Conservation (phyloP, 1,284 basidiomycete genomes). For the Ceratobasidium papillatum region DNA sequence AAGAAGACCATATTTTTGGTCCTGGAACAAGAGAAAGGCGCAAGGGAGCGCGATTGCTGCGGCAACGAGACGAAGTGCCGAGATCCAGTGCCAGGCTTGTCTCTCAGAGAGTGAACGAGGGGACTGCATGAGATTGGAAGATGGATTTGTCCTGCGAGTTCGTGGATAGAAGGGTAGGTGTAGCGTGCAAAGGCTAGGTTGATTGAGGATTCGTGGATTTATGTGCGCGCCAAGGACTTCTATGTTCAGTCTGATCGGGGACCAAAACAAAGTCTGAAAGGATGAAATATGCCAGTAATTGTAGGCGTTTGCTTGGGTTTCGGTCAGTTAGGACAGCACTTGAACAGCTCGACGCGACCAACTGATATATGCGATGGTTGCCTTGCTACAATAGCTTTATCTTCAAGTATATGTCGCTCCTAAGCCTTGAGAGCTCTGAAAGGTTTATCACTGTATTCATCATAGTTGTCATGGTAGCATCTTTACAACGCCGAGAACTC, state of each 20-base stretch:
- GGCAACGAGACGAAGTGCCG: slow-evolving; percentile 4
- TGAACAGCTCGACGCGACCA: no score
- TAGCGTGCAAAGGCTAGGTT: neutral
- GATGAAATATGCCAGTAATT: no score
- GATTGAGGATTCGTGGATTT: neutral
- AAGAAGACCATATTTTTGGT: neutral
- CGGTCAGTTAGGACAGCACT: no score
- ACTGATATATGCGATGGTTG: no score
- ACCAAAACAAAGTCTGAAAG: no score
- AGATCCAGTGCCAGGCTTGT: slow-evolving; percentile 25
- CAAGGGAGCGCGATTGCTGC: neutral
- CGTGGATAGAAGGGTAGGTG: neutral
- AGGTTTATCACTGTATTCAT: no score
- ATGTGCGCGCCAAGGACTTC: neutral
- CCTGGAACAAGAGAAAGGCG: neutral
- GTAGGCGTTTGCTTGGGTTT: no score
- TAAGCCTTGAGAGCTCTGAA: no score
- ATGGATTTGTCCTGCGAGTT: neutral
- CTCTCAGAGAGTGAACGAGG: neutral
- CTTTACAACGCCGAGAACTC: no score
- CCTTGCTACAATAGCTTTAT: no score
- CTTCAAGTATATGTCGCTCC: no score
- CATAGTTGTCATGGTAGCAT: no score
- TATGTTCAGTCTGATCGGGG: neutral
- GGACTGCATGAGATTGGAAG: neutral